Conservation (phyloP, 2,329 filamentous ascomycete species). For the Hypoxylon sp. region DNA sequence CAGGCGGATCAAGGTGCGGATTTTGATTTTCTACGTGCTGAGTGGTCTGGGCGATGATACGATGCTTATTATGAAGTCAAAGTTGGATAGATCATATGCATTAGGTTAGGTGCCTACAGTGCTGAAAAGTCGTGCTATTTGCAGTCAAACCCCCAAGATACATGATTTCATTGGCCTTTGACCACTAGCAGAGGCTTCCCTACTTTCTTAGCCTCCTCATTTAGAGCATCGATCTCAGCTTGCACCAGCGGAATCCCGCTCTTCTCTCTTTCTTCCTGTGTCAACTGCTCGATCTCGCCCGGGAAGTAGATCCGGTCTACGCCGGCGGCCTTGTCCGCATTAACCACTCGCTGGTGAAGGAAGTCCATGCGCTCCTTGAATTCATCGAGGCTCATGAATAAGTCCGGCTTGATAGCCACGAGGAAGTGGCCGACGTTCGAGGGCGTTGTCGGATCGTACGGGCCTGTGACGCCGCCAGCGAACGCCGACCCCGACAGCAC, state of each 20-base stretch:
- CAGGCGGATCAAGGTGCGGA: conserved; percentile 71
- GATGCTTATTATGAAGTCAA: background rate
- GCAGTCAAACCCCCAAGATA: background rate
- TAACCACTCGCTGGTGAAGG: conserved; percentile 66
- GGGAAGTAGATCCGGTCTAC: conserved; percentile 72
- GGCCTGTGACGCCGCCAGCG: conserved; percentile 80
- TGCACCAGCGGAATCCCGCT: conserved; percentile 70
- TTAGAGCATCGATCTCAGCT: conserved; percentile 67
- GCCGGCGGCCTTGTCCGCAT: conserved; percentile 65
- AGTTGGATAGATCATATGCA: background rate
- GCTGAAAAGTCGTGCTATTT: background rate
- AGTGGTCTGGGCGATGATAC: conserved; percentile 2
- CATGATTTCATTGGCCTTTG: conserved; percentile 35
- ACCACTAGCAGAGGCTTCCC: conserved; percentile 51
- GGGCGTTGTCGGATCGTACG: conserved; percentile 77
- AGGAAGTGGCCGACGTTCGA: conserved; percentile 82
- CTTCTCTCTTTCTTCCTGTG: conserved; percentile 63
- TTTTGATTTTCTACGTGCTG: conserved; percentile 71
- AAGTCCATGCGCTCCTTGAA: conserved; percentile 73
- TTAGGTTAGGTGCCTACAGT: too few relatives aligned
- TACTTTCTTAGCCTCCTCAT: conserved; percentile 64
- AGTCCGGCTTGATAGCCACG: conserved; percentile 77
- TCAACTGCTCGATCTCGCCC: conserved; percentile 71
- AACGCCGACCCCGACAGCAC: conserved; percentile 82
- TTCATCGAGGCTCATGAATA: conserved; percentile 78